Base-by-base conservation (phyloP, 129 eudicot genomes). In the Heracleum sosnowskyi region DNA sequence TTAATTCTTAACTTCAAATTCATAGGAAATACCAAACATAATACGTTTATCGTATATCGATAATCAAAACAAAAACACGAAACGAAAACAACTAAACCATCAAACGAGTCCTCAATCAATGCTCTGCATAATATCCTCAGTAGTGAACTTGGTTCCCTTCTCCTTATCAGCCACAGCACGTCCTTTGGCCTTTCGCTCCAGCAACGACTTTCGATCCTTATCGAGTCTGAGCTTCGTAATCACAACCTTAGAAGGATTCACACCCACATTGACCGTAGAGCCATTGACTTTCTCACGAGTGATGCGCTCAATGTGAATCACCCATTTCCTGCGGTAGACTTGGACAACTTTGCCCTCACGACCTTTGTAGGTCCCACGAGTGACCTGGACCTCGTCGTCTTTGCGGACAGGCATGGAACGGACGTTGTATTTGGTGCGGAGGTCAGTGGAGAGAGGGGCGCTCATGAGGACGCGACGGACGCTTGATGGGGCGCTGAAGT, bases 261-360 rank as follows among this genome's bases (percentile, higher is more conserved):
- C 74, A 5, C 96, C 96, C 0, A 91, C 96, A 18, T 88, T 91
- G 13, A 91, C 93, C 13, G 96, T 91, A 31, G 90, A 88, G 0
- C 97, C 96, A 24, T 90, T 90, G 0, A 90, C 96, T 69, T 90
- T 90, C 91, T 90, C 96, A 8, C 96, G 83, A 26, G 92, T 90
- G 70, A 90, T 90, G 74, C 96, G 69, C 53, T 90, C 96, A 7
- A 90, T 57, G 71, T 90, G 90, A 68, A 90, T 90, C 20, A 88
- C 96, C 90, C 92, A 90, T 76, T 88, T 87, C 31, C 88, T 80
- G 0, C 89, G 88, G 82, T 90, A 90, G 0, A 86, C 89, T 75
- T 86, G 90, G 35, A 87, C 91, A 0, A 90, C 86, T 73, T 90
- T 90, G 0, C 91, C 95, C 31, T 90, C 91, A 41, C 91, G 87